Evolutionary conservation across 1,284 basidiomycete species (phyloP).

Genomic region (Fomitopsis palustris): DNA sequence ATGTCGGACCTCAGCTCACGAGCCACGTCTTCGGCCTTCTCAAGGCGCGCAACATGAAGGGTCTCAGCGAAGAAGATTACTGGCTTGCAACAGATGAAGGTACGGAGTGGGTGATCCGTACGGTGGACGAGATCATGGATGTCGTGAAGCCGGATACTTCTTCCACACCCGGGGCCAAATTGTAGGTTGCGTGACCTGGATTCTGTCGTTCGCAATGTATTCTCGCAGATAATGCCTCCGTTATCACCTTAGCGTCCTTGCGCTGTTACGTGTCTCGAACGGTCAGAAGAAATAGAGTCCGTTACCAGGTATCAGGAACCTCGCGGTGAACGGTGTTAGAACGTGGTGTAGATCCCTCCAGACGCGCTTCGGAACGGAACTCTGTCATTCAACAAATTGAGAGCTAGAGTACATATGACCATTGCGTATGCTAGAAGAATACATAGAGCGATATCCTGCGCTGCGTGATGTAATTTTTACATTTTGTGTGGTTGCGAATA

Average conservation of each 20-base stretch:
- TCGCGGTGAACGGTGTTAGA: constrained; percentile 1
- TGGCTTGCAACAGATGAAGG: constrained; percentile 92
- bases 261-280: not conserved
- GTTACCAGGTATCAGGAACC: not conserved
- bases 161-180: constrained; percentile 47
- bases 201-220: not conserved
- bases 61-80: constrained; percentile 69
- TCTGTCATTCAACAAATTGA: not conserved
- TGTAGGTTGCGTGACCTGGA: constrained; percentile 38
- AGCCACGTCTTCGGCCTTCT: constrained; percentile 94
- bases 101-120: constrained; percentile 87
- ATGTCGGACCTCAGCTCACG: constrained; percentile 88
- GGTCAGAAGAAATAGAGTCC: constrained; percentile 1
- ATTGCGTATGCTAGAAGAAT: constrained; percentile 5
- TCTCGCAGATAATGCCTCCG: constrained; percentile 1
- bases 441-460: constrained; percentile 5
- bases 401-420: constrained; percentile 7
- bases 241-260: not conserved
- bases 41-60: constrained; percentile 66
- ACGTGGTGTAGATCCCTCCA: not conserved
- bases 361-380: constrained; percentile 3
- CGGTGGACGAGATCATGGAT: constrained; percentile 80
- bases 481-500: constrained; percentile 11
- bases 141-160: constrained; percentile 52
- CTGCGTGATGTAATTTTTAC: constrained; percentile 5